Conservation (phyloP, 805 yeast genomes). For the Nakazawaea molendinolei region DNA sequence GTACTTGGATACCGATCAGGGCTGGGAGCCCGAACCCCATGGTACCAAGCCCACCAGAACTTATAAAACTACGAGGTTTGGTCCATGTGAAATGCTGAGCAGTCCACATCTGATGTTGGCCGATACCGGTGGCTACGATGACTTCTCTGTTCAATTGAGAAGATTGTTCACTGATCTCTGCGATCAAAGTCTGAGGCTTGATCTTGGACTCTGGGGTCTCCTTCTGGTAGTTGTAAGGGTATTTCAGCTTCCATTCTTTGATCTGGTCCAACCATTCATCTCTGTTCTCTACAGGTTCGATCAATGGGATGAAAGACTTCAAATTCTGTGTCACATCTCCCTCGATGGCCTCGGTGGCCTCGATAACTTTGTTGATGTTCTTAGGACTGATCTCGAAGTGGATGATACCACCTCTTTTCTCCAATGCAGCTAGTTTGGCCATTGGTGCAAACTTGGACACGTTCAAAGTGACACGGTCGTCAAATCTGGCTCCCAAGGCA, state of each 20-base stretch:
- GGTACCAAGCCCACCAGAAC: slow-evolving; percentile 99
- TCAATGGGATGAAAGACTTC: slow-evolving; percentile 62
- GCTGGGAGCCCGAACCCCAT: slow-evolving; percentile 98
- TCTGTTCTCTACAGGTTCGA: slow-evolving; percentile 59
- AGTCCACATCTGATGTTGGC: slow-evolving; percentile 99
- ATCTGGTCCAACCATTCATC: slow-evolving; percentile 74
- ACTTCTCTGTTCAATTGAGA: slow-evolving; percentile 61
- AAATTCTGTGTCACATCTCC: slow-evolving; percentile 89
- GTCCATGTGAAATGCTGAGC: slow-evolving; percentile 97
- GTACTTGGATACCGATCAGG: slow-evolving; percentile 97
- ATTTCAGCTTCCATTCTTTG: slow-evolving; percentile 75
- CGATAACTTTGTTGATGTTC: slow-evolving; percentile 95
- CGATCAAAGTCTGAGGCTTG: slow-evolving; percentile 89
- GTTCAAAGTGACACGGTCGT: slow-evolving; percentile 94
- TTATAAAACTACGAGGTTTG: slow-evolving; percentile 85
- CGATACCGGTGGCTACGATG: slow-evolving; percentile 95
- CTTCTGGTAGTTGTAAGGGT: slow-evolving; percentile 74
- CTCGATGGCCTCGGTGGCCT: slow-evolving; percentile 93
- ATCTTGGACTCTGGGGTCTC: slow-evolving; percentile 78
- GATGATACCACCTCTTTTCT: slow-evolving; percentile 89
- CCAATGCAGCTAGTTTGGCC: slow-evolving; percentile 83
- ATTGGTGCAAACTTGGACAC: slow-evolving; percentile 87
- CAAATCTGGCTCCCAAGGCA: slow-evolving; percentile 96
- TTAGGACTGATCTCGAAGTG: slow-evolving; percentile 96
- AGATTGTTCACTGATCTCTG: slow-evolving; percentile 70